phyloP scores from a whole-genome alignment of 352 stramenopile species.

The Phytophthora fragariaefolia region DNA sequence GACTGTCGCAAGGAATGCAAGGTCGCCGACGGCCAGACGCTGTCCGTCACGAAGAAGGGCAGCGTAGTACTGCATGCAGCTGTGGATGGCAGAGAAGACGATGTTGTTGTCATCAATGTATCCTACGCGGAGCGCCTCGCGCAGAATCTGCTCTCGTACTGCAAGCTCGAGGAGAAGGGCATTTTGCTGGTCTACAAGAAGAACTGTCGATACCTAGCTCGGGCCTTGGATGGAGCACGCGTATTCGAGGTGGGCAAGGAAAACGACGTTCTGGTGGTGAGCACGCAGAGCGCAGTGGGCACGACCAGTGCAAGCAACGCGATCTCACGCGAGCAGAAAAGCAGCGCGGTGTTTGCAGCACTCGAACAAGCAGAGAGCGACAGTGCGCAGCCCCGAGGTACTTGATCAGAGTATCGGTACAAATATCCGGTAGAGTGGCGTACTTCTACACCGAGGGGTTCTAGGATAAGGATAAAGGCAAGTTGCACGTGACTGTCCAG shows the following conservation, averaged over 20 bases:
- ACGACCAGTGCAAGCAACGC: too few relatives aligned
- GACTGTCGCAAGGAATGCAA: not conserved
- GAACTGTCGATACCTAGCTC: not conserved
- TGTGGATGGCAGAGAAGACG: not conserved
- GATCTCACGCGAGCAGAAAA: not conserved
- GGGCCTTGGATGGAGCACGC: not conserved
- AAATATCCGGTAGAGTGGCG: not conserved
- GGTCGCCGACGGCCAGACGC: not conserved
- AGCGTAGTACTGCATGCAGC: not conserved
- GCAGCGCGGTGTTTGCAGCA: not conserved
- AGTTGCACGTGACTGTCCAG: not conserved
- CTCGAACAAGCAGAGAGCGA: not conserved
- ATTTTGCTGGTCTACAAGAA: not conserved
- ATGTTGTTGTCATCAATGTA: not conserved
- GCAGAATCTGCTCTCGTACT: not conserved
- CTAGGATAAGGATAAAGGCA: not conserved
- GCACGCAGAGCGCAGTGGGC: not conserved
- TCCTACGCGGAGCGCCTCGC: not conserved
- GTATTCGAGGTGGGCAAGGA: not conserved
- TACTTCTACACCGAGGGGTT: not conserved
- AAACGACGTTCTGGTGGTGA: not conserved
- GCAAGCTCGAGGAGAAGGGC: not conserved
- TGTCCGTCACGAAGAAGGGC: not conserved
- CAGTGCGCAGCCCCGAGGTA: not conserved
- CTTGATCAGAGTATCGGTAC: not conserved